Evolutionary conservation across 495 filamentous ascomycete species (phyloP), one percentile per base, ranked within the genome.

Genomic region (Cenococcum geophilum): DNA sequence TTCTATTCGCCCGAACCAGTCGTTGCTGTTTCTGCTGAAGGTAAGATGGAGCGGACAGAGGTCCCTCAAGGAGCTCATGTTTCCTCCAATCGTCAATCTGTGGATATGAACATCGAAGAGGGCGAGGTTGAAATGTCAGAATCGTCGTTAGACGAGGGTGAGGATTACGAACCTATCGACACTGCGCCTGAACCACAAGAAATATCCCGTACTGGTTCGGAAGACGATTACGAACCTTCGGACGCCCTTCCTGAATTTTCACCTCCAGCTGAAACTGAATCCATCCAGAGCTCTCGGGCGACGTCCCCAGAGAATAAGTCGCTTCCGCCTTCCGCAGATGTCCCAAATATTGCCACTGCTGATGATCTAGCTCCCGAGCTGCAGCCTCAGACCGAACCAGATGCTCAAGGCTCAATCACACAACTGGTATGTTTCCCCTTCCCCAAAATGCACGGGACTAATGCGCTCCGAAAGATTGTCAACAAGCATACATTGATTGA

Each of bases 21-120:
- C 10, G 25, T 32, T 36, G 16, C 25, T 9, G 53, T 0, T 11
- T 32, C n/a, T 56, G 27, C 36, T 20, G 12, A 37, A 43, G 53
- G 34, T 37, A 52, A 52, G 49, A 20, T 9, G 25, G 20, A 32
- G 34, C 53, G 9, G 32, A 37, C 49, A 22, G 49, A 86, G 65
- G 83, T 86, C 61, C 82, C 83, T 27, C 82, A 82, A 22, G 83
- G 84, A 69, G 74, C 79, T 45, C 40, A 45, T 18, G 40, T 45
- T 2, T 9, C 20, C 21, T n/a, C 16, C 14, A 32, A 14, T 52
- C 14, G 23, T 34, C 22, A 25, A 53, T 37, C 25, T 14, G 34
- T 40, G 21, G 34, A 25, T 11, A 53, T 56, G 32, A 55, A 21
- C 3, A 57, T 59, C 35, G 66, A 60, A 47, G 58, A 68, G 21